Base-by-base conservation (phyloP, 345 rosid genomes). In the Corymbia maculata region DNA sequence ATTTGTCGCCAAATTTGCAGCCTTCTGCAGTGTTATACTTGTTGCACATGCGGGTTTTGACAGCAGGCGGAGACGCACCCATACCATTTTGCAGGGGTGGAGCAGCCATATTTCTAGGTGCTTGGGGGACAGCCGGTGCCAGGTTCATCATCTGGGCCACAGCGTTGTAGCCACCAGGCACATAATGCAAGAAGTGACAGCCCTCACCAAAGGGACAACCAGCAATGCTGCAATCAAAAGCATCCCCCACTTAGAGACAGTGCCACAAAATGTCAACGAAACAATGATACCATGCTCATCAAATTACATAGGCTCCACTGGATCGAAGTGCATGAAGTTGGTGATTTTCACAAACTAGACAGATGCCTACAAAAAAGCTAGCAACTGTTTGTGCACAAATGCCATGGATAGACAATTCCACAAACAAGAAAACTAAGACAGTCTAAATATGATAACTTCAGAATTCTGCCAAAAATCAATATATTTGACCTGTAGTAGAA, bases 131-230 rank as follows among this genome's bases (percentile, higher is more conserved):
- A 87, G 90, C 68, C 55, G 94, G 94, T 2, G 94, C 90, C 22
- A 94, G 92, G 89, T 94, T 97, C 94, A 93, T 92, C 95, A 95
- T 94, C 91, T 96, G 97, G 52, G 97, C 93, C 79, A 94, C 97
- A 28, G 97, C 95, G 79, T 96, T 95, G 89, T 95, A 94, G 13
- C 99, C 98, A 59, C 99, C 97, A 26, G 98, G 96, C 75, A 97
- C 94, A 85, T 94, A 88, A 91, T 96, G 99, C 93, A 95, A 91
- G 90, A 94, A 96, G 92, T 96, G 99, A 88, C 99, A 97, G 89
- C 95, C 91, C 90, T 96, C 99, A 28, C 99, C 99, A 91, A 96
- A 95, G 61, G 96, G 98, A 89, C 99, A 96, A 66, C 99, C 99
- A 87, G 94, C 90, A 88, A 96, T 96, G 90, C 99, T 96, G 94